Evolutionary conservation across 495 filamentous ascomycete species (phyloP).

Genomic region (Hypoxylon crocopeplum): DNA sequence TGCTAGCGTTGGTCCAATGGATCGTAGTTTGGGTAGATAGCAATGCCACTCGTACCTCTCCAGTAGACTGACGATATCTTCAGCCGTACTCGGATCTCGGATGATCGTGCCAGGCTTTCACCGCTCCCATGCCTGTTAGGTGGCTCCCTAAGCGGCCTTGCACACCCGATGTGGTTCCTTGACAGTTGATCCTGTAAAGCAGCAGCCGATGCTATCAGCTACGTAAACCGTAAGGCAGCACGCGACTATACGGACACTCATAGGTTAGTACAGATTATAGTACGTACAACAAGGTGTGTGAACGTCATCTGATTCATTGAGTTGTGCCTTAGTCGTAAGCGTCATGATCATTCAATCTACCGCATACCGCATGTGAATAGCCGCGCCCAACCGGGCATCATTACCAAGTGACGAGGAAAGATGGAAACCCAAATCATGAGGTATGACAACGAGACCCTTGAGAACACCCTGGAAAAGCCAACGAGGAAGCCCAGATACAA

Average conservation of each 20-base stretch:
- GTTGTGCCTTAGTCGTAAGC: conserved; percentile 32
- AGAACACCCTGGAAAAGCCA: conserved; percentile 9
- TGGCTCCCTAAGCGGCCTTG: conserved; percentile 10
- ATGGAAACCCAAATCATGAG: conserved; percentile 36
- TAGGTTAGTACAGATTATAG: not conserved
- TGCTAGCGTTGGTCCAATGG: conserved; percentile 9
- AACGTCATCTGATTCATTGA: conserved; percentile 32
- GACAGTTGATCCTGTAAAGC: conserved; percentile 18
- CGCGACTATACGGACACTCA: conserved; percentile 15
- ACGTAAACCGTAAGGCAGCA: conserved; percentile 29
- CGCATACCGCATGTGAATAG: conserved; percentile 28
- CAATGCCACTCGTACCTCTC: conserved; percentile 9
- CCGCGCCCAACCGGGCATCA: conserved; percentile 34
- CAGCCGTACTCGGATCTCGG: conserved; percentile 29
- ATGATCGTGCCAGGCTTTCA: conserved; percentile 18
- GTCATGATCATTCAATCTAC: conserved; percentile 40
- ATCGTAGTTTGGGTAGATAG: conserved; percentile 1
- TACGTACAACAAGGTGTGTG: not conserved
- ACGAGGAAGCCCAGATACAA: conserved; percentile 25
- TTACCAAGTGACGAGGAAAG: conserved; percentile 36
- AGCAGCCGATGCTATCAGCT: conserved; percentile 18
- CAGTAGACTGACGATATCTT: conserved; percentile 14
- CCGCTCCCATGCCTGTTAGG: conserved; percentile 22
- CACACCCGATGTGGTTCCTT: conserved; percentile 8
- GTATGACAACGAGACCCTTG: conserved; percentile 24